Evolutionary conservation across 441 rosid genomes (phyloP).

Genomic region (Erysimum pusillum): DNA sequence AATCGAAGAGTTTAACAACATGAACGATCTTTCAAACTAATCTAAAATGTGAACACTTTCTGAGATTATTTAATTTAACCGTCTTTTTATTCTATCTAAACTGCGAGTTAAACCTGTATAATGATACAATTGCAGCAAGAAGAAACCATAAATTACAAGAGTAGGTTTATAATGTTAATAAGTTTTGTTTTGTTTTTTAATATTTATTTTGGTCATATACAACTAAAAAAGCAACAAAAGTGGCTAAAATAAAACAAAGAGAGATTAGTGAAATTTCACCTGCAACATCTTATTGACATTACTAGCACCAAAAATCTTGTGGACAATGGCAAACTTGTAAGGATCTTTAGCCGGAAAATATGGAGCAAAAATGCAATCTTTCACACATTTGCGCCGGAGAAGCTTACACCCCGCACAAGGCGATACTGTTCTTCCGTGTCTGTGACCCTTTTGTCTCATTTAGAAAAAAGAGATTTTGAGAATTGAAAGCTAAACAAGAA

Average conservation of each 20-base stretch:
- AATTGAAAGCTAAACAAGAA: slow-evolving; percentile 22
- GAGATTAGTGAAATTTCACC: slow-evolving; percentile 52
- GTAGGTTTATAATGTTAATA: not conserved
- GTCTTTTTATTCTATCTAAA: not conserved
- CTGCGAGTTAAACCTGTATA: not conserved
- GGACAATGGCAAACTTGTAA: slow-evolving; percentile 86
- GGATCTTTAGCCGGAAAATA: slow-evolving; percentile 91
- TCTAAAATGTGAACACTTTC: not conserved
- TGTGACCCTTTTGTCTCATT: slow-evolving; percentile 53
- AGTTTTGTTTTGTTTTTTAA: not conserved
- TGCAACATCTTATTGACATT: slow-evolving; percentile 92
- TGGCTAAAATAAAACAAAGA: not conserved
- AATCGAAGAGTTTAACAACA: not conserved
- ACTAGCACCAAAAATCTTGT: slow-evolving; percentile 92
- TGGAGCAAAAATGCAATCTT: slow-evolving; percentile 85
- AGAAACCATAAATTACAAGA: not conserved
- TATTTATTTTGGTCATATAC: not conserved
- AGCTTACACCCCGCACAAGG: slow-evolving; percentile 96
- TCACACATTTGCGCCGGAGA: slow-evolving; percentile 83
- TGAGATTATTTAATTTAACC: not conserved
- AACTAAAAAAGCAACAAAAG: not conserved
- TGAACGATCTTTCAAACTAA: not conserved
- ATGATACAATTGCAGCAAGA: slow-evolving; percentile 11
- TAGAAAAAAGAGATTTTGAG: slow-evolving; percentile 14
- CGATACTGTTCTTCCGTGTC: slow-evolving; percentile 58